phyloP scores from a whole-genome alignment of 1,139 yeast genomes.

The Yamadazyma dushanensis region DNA sequence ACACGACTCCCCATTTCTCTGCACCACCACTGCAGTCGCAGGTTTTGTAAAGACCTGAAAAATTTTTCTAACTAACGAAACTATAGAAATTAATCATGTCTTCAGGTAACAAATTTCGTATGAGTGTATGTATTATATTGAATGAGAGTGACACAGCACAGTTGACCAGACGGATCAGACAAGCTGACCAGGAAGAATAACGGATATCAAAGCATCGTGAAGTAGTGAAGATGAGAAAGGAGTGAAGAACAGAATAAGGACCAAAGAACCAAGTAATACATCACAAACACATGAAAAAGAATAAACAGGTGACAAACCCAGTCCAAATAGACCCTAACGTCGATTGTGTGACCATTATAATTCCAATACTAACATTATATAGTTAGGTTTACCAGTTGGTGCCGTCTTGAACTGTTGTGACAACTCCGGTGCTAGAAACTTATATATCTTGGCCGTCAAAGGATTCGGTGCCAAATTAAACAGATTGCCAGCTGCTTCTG shows the following conservation, averaged over 20 bases:
- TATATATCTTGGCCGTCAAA: constrained; percentile 98
- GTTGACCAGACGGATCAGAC: too few relatives aligned
- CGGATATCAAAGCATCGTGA: too few relatives aligned
- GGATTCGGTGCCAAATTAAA: constrained; percentile 99
- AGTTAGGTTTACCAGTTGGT: constrained; percentile 98
- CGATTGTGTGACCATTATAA: neutral
- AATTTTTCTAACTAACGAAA: constrained; percentile 10
- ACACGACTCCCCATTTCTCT: too few relatives aligned
- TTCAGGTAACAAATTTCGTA: constrained; percentile 99
- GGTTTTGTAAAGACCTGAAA: constrained; percentile 5
- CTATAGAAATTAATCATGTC: constrained; percentile 28
- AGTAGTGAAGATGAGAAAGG: too few relatives aligned
- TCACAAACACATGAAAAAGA: too few relatives aligned
- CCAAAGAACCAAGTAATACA: neutral
- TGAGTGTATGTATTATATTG: constrained; percentile 76
- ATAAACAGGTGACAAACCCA: too few relatives aligned
- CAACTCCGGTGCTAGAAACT: constrained; percentile 99
- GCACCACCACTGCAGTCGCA: neutral
- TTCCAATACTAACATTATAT: constrained; percentile 22
- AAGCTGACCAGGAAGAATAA: too few relatives aligned
- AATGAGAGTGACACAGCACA: too few relatives aligned
- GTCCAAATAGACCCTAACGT: neutral
- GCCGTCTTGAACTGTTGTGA: constrained; percentile 99
- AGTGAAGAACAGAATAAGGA: too few relatives aligned
- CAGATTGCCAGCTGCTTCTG: constrained; percentile 99